A percentile compares a stretch with the other conserved stretches of the same genome.
These are phyloP conservation scores for Boletus coccyginus DNA, from an alignment of 768 basidiomycete genomes.

Conservation along the genomic window DNA sequence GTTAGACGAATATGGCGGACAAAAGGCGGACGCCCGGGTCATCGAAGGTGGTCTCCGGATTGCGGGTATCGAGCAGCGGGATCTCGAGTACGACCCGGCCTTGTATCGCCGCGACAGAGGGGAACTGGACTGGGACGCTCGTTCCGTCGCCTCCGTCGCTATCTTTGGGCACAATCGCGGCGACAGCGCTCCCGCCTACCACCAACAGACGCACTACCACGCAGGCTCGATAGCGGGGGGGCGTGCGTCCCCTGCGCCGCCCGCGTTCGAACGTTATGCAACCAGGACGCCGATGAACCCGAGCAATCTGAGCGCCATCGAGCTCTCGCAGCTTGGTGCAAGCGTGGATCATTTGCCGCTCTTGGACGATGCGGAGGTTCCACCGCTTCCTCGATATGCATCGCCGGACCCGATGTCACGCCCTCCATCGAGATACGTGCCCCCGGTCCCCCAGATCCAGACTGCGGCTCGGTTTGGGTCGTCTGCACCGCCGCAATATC, in stretches of 20 bases:
- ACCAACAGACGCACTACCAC: slow-evolving; percentile 41
- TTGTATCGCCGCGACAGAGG: slow-evolving; percentile 79
- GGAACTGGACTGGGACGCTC: slow-evolving; percentile 85
- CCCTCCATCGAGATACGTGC: slow-evolving; percentile 27
- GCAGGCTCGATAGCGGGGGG: slow-evolving; percentile 33
- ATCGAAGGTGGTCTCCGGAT: slow-evolving; percentile 79
- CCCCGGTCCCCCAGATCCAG: slow-evolving; percentile 29
- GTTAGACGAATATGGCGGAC: slow-evolving; percentile 75
- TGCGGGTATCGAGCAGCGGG: slow-evolving; percentile 75
- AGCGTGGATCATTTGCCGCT: slow-evolving; percentile 56
- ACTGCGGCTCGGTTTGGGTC: slow-evolving; percentile 29
- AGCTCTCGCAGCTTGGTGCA: slow-evolving; percentile 55
- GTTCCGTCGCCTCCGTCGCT: slow-evolving; percentile 64
- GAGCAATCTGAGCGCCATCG: slow-evolving; percentile 39
- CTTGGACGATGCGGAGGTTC: slow-evolving; percentile 34
- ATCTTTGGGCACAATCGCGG: slow-evolving; percentile 40
- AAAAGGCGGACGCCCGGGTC: slow-evolving; percentile 70
- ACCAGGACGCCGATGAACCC: slow-evolving; percentile 40
- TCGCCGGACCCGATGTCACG: slow-evolving; percentile 15
- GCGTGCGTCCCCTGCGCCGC: slow-evolving; percentile 39
- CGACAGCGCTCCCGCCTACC: slow-evolving; percentile 40
- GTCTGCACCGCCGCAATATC: slow-evolving; percentile 43
- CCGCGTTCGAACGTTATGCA: slow-evolving; percentile 61
- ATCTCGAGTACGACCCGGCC: slow-evolving; percentile 80
- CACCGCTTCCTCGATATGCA: slow-evolving; percentile 27